Evolutionary conservation across 2,329 filamentous ascomycete genomes (phyloP), one percentile per base, ranked within the genome.

Genomic region (Lasiodiplodia sp.): DNA sequence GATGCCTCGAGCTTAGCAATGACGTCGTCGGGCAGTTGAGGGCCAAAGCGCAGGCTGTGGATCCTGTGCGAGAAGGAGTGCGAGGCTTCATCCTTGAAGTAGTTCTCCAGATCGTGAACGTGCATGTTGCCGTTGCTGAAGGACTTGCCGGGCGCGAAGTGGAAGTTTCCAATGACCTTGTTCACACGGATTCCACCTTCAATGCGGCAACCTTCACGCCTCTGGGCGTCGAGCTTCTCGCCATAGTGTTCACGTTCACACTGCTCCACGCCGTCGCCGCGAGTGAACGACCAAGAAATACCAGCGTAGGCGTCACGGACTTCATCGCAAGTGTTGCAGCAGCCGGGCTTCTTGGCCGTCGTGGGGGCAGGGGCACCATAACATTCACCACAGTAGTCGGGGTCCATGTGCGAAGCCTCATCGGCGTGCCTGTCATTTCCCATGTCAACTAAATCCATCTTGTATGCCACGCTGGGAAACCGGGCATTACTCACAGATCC

Each of bases 131-230:
- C 94, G 77, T 92, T 97, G 80, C 92, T 97, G 87, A 98, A 98
- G 79, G 91, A 95, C 81, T 95, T 93, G 75, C 96, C 96, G 1
- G 96, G 96, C 0, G 96, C 96, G 75, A 99, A 91, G 81, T 99
- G 96, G 87, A 99, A 99, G 84, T 99, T 99, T 68, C 96, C 96
- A 67, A 99, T 88, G 31, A 99, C 96, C 83, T 99, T 99, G 86
- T 99, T 99, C 73, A 99, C 96, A 58, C 93, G 92, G 74, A 99
- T 88, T 49, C 89, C 89, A 69, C 96, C 96, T 80, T 97, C 94
- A 72, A 99, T 92, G 63, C 96, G 92, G 82, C 96, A 99, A 69
- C 96, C 96, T 82, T 99, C 96, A 64, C 90, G 88, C 68, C 94
- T 89, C 83, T 98, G 95, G 71, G 89, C 89, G 77, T 97, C 93